phyloP scores from a whole-genome alignment of 345 rosid genomes.

The Rubroshorea leprosula region DNA sequence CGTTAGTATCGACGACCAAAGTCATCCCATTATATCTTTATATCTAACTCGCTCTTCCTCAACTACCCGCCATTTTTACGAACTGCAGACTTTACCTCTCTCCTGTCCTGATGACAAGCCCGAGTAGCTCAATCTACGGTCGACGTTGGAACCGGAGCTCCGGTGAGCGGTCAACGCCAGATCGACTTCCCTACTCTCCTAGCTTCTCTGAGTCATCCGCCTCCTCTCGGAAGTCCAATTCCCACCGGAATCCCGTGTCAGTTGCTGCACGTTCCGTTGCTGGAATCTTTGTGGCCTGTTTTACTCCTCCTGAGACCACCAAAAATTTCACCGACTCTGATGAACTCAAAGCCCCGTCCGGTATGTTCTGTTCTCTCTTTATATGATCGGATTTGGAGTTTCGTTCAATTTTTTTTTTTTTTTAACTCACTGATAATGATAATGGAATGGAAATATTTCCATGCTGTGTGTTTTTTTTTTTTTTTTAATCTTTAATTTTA shows the following conservation, averaged over 20 bases:
- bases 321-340: conserved; percentile 28
- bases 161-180: conserved; percentile 37
- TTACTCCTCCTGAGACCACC: conserved; percentile 63
- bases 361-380: conserved; percentile 17
- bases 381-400: neutral
- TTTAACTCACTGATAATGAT: neutral
- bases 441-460: too few species aligned
- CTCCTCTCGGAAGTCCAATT: conserved; percentile 29
- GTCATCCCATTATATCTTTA: too few species aligned
- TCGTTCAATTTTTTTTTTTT: neutral
- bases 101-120: conserved; percentile 16
- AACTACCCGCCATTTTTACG: conserved; percentile 21
- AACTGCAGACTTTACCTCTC: conserved; percentile 5
- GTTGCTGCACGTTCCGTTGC: conserved; percentile 44
- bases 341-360: conserved; percentile 30
- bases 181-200: conserved; percentile 25
- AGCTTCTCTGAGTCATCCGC: conserved; percentile 33
- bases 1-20: conserved; percentile 7
- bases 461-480: neutral
- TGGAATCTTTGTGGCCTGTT: conserved; percentile 55
- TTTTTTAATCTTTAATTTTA: neutral
- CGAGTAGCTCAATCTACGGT: conserved; percentile 14
- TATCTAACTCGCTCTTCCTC: neutral
- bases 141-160: conserved; percentile 35
- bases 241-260: conserved; percentile 27